A percentile compares a stretch with the other conserved stretches of the same genome.
Evolutionary conservation across 768 basidiomycete species (phyloP).

Genomic region (Asterophora lycoperdoides): DNA sequence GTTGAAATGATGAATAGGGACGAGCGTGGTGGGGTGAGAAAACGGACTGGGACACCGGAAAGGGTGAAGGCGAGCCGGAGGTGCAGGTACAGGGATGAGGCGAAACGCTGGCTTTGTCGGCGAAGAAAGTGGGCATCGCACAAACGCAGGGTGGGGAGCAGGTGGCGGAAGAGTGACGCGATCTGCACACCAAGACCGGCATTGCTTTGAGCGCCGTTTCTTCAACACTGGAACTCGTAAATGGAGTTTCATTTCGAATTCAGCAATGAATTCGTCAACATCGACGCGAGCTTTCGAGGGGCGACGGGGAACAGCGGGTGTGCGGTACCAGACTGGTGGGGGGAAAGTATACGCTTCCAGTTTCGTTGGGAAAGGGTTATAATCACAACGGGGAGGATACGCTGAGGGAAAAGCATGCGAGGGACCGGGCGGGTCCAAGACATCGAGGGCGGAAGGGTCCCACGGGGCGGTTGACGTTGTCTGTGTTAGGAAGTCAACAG

Average conservation of each 20-base stretch:
- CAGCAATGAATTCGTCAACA: conserved; percentile 1
- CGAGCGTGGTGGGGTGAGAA: no score
- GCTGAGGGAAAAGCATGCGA: conserved; percentile 24
- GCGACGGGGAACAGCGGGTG: conserved; percentile 9
- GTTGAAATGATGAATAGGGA: no score
- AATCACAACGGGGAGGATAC: conserved; percentile 9
- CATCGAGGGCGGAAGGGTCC: background rate
- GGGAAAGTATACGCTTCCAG: conserved; percentile 21
- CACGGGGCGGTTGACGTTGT: background rate
- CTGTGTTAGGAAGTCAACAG: background rate
- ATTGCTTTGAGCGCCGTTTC: background rate
- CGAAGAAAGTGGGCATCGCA: background rate
- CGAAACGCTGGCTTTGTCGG: no score
- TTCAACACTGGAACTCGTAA: background rate
- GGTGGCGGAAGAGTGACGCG: background rate
- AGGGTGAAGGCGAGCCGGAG: no score
- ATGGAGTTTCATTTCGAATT: conserved; percentile 11
- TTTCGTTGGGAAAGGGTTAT: conserved; percentile 12
- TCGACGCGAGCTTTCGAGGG: background rate
- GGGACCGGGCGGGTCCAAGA: conserved; percentile 2
- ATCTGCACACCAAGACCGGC: conserved; percentile 6
- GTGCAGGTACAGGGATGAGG: no score
- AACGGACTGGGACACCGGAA: no score
- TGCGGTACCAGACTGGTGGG: conserved; percentile 28
- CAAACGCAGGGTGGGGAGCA: conserved; percentile 10